phyloP scores from a whole-genome alignment of 1,284 basidiomycete genomes.

The Leccinum laetum region DNA sequence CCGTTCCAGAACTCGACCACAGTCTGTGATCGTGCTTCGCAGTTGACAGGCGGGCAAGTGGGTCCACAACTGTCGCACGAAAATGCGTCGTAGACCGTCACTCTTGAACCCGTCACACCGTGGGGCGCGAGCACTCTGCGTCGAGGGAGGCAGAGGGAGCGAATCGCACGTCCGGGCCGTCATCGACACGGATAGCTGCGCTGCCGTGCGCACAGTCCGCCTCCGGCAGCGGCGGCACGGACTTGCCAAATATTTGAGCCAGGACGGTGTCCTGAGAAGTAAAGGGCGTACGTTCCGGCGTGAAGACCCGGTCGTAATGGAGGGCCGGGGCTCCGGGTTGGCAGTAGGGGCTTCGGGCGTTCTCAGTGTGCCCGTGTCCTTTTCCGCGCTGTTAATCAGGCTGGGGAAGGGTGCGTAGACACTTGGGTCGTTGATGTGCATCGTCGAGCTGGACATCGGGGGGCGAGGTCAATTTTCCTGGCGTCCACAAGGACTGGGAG shows the following conservation, averaged over 20 bases:
- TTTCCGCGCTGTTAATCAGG: constrained; percentile 18
- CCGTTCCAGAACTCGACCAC: too few species aligned
- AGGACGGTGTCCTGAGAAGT: constrained; percentile 19
- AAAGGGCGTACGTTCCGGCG: constrained; percentile 25
- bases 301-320: not conserved
- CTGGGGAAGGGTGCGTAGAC: constrained; percentile 21
- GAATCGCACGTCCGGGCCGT: too few species aligned
- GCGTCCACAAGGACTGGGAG: not conserved
- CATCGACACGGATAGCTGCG: too few species aligned
- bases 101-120: too few species aligned
- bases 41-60: too few species aligned
- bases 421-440: constrained; percentile 25
- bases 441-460: constrained; percentile 26
- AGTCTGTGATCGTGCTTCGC: too few species aligned
- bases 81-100: too few species aligned
- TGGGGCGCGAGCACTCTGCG: too few species aligned
- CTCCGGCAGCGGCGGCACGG: not conserved
- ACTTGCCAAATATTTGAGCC: not conserved
- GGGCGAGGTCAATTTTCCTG: constrained; percentile 18
- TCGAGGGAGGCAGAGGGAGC: too few species aligned
- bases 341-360: constrained; percentile 1
- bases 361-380: constrained; percentile 9
- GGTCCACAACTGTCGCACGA: too few species aligned
- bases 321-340: not conserved
- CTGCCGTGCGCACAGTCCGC: not conserved